Conservation (phyloP, 371 early-diverging fungal genomes). For the Sporodiniella umbellata region DNA sequence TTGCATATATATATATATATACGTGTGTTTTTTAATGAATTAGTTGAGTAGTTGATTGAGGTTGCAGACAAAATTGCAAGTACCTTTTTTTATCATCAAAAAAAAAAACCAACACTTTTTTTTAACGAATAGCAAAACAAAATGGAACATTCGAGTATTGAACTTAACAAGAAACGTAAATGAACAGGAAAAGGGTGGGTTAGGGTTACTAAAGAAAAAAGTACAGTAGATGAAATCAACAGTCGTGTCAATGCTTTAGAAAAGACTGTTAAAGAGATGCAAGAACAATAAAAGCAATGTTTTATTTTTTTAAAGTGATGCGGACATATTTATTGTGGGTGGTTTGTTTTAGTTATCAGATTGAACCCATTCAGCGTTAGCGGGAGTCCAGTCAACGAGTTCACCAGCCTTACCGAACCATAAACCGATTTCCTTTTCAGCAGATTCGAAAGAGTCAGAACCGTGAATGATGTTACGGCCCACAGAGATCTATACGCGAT, state of each 20-base stretch:
- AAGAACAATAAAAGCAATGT: background rate
- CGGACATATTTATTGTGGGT: background rate
- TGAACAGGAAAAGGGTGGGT: background rate
- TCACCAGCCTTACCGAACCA: constrained; percentile 82
- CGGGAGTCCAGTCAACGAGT: constrained; percentile 43
- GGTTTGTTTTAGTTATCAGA: constrained; percentile 34
- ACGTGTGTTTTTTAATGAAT: too few species aligned
- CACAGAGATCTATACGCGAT: constrained; percentile 48
- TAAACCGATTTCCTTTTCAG: constrained; percentile 87
- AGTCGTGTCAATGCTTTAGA: constrained; percentile 15
- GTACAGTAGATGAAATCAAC: constrained; percentile 16
- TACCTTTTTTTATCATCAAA: background rate
- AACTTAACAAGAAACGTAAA: background rate
- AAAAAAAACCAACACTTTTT: background rate
- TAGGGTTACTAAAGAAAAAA: background rate
- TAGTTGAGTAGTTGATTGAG: constrained; percentile 13
- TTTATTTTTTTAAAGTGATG: too few species aligned
- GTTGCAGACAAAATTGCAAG: constrained; percentile 18
- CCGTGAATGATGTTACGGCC: constrained; percentile 94
- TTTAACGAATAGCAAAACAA: background rate
- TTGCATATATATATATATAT: background rate
- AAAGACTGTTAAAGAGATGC: constrained; percentile 12
- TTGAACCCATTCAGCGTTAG: constrained; percentile 41
- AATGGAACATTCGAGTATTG: background rate
- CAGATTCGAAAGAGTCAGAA: constrained; percentile 88